Base-by-base conservation (phyloP, 495 filamentous ascomycete genomes). In the Tuber aestivum region DNA sequence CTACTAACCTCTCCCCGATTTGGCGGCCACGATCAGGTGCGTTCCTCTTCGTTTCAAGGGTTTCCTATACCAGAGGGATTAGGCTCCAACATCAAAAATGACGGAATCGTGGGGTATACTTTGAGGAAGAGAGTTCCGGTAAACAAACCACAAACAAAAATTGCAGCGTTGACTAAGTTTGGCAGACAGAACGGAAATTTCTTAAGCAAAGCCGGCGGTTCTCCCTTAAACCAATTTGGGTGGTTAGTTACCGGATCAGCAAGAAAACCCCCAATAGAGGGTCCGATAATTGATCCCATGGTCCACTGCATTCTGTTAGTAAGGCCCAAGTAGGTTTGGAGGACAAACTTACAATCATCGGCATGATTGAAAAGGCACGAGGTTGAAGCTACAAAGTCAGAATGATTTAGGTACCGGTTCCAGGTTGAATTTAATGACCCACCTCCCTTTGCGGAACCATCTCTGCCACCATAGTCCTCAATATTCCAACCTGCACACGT, bases 201-300 rank as follows among this genome's bases (percentile, higher is more conserved):
- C 75, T 89, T 87, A 69, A 97, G 87, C 77, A 94, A 92, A 68
- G 84, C 86, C 38, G 86, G 89, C 35, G 88, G 82, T 12, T 90
- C 90, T 7, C 73, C 75, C 12, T 75, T 75, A 83, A 95, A 95
- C 23, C 92, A 72, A 20, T 84, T 84, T 5, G 92, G 92, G 79
- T 92, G 88, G 68, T 92, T 89, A 61, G 86, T 85, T 1, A 90
- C 89, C 3, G 95, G 95, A 72, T 92, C 89, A 12, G 93, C 92
- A 73, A 98, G 89, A 56, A 91, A 89, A 3, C 95, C 95, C 38
- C 95, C 95, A 80, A 97, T 91, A 2, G 90, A 89, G 3, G 95
- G 95, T 0, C 95, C 95, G 82, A 97, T 90, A n/a, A 97, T 92
- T 65, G 89, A 91, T 1, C 94, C 94, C 71, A 94, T 87, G 16